phyloP scores from a whole-genome alignment of 2,329 filamentous ascomycete species.

The Verticillium longisporum region DNA sequence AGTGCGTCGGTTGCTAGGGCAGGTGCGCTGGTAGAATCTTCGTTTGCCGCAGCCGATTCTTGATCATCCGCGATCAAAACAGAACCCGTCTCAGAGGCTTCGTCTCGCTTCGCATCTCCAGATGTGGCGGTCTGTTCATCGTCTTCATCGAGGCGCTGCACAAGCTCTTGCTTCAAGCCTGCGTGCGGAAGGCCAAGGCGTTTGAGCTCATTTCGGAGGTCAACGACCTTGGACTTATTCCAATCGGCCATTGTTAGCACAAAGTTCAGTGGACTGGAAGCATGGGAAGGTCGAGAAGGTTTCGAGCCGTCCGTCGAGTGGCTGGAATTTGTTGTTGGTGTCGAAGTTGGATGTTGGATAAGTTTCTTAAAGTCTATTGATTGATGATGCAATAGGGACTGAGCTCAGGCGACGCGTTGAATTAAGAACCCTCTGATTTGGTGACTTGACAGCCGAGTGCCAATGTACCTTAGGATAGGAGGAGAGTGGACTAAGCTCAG shows the following conservation, averaged over 20 bases:
- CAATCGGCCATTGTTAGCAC: conserved; percentile 40
- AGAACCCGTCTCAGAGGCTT: neutral
- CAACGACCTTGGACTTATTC: conserved; percentile 61
- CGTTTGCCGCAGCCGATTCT: neutral
- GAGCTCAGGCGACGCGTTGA: neutral
- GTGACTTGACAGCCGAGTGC: too few relatives aligned
- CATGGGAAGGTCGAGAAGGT: neutral
- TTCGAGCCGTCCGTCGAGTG: neutral
- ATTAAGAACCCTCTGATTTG: too few relatives aligned
- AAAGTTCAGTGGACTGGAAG: neutral
- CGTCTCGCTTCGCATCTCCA: neutral
- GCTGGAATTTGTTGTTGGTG: neutral
- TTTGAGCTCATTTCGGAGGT: conserved; percentile 70
- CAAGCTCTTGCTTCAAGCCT: conserved; percentile 65
- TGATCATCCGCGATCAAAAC: neutral
- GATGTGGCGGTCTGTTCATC: conserved; percentile 13
- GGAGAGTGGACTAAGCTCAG: too few relatives aligned
- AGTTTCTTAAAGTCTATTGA: neutral
- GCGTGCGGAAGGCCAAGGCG: conserved; percentile 60
- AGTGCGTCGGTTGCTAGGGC: neutral
- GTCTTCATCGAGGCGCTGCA: conserved; percentile 52
- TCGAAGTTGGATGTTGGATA: neutral
- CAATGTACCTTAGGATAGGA: too few relatives aligned
- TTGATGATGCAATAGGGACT: neutral
- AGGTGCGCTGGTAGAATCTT: neutral